Base-by-base conservation (phyloP, 140 eudicot genomes). In the Oenanthe javanica region DNA sequence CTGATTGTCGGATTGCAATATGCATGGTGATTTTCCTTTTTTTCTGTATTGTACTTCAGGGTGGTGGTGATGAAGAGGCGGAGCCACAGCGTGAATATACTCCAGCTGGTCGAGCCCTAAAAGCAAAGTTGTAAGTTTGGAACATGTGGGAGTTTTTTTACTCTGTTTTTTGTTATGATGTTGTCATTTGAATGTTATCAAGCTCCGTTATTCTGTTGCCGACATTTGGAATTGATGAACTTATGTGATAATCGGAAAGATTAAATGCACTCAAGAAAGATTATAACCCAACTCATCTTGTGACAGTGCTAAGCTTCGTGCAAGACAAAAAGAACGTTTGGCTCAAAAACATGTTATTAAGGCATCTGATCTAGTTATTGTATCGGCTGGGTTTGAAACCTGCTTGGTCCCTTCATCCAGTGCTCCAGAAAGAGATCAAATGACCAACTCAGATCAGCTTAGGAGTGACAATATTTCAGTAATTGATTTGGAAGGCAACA, bases 241-340 rank as follows among this genome's bases (percentile, higher is more conserved):
- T 67, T 67, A 3, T 9, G 3, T 67, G 73, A 67, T 36, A 69
- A 61, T 36, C 31, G 73, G 21, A 15, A 31, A 67, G 16, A 13
- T 11, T 40, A 36, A 67, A 31, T 67, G 73, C 43, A 71, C 27
- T 36, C n/a, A 0, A 46, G 51, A 46, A 21, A 19, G 16, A 50
- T 74, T 47, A n/a, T 11, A 25, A 49, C 46, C 16, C 13, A 69
- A 63, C 71, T 63, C 8, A 36, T 36, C 4, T 69, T 5, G 40
- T 54, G 46, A 79, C 93, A 95, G 99, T 81, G 74, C 89, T 5
- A 95, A 81, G 85, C 97, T 95, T 84, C 95, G 99, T 79, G 91
- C 96, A 12, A 84, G 97, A 84, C 99, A 95, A 85, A 95, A 92
- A 66, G 87, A 87, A 80, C 86, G 96, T 74, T 77, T 95, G 79